A percentile compares a stretch with the other conserved stretches of the same genome.
Evolutionary conservation across 441 rosid genomes (phyloP).

Genomic region (Erodium trifolium): DNA sequence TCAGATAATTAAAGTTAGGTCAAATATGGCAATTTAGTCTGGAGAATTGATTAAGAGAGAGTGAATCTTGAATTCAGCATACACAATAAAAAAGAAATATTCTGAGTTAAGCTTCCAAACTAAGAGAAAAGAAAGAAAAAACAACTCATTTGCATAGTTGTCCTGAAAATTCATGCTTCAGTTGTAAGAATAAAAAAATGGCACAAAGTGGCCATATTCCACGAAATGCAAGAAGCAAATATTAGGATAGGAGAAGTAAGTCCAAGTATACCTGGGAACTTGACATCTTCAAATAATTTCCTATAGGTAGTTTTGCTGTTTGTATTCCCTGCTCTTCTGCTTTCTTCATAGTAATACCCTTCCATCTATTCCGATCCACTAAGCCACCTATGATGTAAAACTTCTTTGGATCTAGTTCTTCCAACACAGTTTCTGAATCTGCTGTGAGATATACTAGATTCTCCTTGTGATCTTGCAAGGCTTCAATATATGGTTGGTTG

Average conservation of each 20-base stretch:
- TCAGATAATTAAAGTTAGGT: neutral
- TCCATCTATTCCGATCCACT: constrained; percentile 83
- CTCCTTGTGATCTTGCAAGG: constrained; percentile 56
- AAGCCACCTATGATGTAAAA: constrained; percentile 74
- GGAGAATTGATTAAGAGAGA: too few relatives aligned
- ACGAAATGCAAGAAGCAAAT: neutral
- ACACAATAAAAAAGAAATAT: too few relatives aligned
- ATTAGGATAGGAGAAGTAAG: neutral
- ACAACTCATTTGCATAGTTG: too few relatives aligned
- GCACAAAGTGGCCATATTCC: neutral
- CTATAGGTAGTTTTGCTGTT: constrained; percentile 79
- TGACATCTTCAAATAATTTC: constrained; percentile 78
- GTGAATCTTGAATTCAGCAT: too few relatives aligned
- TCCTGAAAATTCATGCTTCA: too few relatives aligned
- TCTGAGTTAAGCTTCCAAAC: too few relatives aligned
- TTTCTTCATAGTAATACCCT: constrained; percentile 80
- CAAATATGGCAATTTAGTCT: neutral
- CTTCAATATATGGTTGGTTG: constrained; percentile 52
- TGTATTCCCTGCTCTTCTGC: constrained; percentile 80
- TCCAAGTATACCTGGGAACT: constrained; percentile 63
- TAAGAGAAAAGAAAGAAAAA: too few relatives aligned
- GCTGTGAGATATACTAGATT: constrained; percentile 80
- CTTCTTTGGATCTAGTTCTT: constrained; percentile 47
- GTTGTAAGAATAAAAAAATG: too few relatives aligned
- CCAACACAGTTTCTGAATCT: constrained; percentile 62